Base-by-base conservation (phyloP, 495 filamentous ascomycete genomes). In the Talaromyces stipitatus region DNA sequence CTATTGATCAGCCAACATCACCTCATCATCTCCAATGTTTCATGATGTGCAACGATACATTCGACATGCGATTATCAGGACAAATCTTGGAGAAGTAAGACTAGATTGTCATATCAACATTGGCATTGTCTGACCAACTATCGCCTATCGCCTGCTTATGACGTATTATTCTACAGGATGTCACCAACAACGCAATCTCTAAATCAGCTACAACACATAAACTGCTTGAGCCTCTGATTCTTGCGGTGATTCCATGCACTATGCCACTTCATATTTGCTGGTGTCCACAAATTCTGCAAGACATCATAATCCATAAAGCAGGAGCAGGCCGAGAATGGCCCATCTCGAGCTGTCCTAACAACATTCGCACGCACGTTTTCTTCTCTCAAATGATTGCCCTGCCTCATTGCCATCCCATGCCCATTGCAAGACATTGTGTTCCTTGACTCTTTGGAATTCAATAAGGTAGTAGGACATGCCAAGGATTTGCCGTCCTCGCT, bases 251-350 rank as follows among this genome's bases (percentile, higher is more conserved):
- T 50, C 23, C 46, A 50, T 50, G 3, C n/a, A 28, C 12, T n/a
- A 23, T 5, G 23, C 27, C 23, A 16, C 36, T 16, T 41, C 36
- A 50, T 24, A 11, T 10, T 5, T 50, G n/a, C 16, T 10, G 11
- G 33, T 28, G 8, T 26, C 48, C 62, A 60, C 50, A 69, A 56
- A 29, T 70, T 62, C 9, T 68, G 66, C 52, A 70, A 51, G 9
- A 70, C 64, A 54, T 68, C 64, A 18, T 68, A 68, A 50, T 70
- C 66, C 66, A 70, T 70, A 36, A 70, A 16, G n/a, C 36, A 41
- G n/a, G n/a, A n/a, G n/a, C n/a, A n/a, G n/a, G n/a, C n/a, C n/a
- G n/a, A n/a, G n/a, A n/a, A n/a, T n/a, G n/a, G n/a, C n/a, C n/a
- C n/a, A n/a, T n/a, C n/a, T n/a, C n/a, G n/a, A n/a, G n/a, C n/a